Conservation (phyloP, 2,329 filamentous ascomycete species). For the Pestalotiopsis sp. region DNA sequence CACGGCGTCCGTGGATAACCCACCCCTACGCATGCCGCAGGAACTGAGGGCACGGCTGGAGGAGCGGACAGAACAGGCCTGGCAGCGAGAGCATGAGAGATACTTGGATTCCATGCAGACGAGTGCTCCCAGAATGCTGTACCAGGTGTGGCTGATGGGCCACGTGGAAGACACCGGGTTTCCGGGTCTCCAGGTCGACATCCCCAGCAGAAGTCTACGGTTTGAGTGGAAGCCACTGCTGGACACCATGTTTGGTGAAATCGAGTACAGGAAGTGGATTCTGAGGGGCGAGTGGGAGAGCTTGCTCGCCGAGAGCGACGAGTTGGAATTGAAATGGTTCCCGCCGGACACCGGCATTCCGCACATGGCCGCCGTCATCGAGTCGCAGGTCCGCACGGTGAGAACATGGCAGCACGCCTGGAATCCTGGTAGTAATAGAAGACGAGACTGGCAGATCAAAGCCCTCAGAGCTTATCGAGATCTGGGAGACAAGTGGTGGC, state of each 20-base stretch:
- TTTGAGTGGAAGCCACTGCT: slow-evolving; percentile 3
- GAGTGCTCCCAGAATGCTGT: background rate
- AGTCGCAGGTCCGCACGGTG: background rate
- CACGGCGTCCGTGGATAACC: background rate
- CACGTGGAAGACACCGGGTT: background rate
- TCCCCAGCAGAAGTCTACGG: background rate
- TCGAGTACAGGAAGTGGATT: slow-evolving; percentile 3
- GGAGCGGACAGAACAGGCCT: background rate
- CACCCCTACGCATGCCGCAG: background rate
- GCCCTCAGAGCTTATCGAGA: background rate
- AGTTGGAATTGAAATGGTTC: background rate
- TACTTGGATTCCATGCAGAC: background rate
- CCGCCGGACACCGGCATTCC: background rate
- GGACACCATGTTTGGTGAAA: slow-evolving; percentile 5
- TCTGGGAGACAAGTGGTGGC: background rate
- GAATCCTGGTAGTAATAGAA: background rate
- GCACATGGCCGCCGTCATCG: background rate
- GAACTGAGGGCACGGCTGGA: background rate
- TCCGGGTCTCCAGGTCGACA: background rate
- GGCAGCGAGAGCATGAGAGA: background rate
- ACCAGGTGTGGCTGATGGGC: background rate
- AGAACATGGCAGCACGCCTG: background rate
- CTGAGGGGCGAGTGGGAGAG: background rate
- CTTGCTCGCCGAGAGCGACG: background rate
- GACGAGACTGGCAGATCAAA: slow-evolving; percentile 2